Evolutionary conservation across 148 eudicot species (phyloP), one percentile per base, ranked within the genome.

Genomic region (Persicaria maculosa): DNA sequence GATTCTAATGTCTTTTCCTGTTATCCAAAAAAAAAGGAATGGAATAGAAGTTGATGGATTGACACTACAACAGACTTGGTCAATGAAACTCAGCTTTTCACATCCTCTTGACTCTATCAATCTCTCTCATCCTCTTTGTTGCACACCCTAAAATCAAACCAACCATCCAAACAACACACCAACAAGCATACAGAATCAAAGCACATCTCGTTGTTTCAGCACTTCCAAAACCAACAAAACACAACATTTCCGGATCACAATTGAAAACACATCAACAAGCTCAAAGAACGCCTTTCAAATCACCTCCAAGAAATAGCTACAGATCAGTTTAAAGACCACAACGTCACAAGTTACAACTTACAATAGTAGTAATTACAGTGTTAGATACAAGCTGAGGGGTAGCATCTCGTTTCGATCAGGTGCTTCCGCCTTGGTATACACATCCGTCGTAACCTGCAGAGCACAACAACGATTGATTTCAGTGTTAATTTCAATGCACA

Each of bases 391-490:
- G 47, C 19, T 14, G 4, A 36, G 36, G 70, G 4, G 17, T 7
- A 36, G 47, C 19, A 36, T 14, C 46, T 8, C 43, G 45, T n/a
- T 12, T 31, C 40, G 40, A 31, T 65, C 68, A 65, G 45, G 47
- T 12, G 70, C 70, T 65, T 40, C 70, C 70, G 19, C 70, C 70
- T 43, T 14, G 70, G 70, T 65, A 65, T 65, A 65, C 70, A 40
- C 70, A 65, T 65, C 70, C 70, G 43, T 65, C 43, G 46, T 65
- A 65, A 15, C 70, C 70, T 65, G 70, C 46, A 65, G 7, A 65
- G 43, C 31, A 8, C 9, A 65, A 14, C 46, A 65, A 65, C 9
- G 68, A 62, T 31, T 19, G 31, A 4, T 16, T 4, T 1, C 6
- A 17, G 0, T 54, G 20, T 20, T 22, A 11, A 36, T 64, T 4